Base-by-base conservation (phyloP, 352 stramenopile genomes). In the Phytophthora palmivora region DNA sequence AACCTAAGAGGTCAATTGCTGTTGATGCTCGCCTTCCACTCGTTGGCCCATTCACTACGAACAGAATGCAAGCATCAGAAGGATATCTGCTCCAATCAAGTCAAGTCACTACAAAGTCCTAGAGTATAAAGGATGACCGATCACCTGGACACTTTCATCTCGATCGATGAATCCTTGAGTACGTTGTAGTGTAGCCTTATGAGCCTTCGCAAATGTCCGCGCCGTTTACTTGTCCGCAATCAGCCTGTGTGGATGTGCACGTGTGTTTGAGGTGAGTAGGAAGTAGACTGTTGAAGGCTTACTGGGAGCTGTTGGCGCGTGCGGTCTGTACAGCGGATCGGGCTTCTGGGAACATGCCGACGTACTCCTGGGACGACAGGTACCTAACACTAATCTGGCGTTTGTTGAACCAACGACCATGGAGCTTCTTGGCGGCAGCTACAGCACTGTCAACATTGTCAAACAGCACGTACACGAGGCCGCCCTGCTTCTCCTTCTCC, bases 371-470 rank as follows among this genome's bases (percentile, higher is more conserved):
- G 52, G 83, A 82, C 45, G 87, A 91, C 59, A 95, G 63, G 70
- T 89, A 95, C 62, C 87, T 78, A 42, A 96, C 84, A 60, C 84
- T 93, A 63, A 97, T 94, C 72, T 96, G 88, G 24, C 91, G 84
- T 70, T 92, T 83, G 66, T 92, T 96, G 67, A 97, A 97, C 88
- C 88, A 97, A 18, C 91, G 89, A 8, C 89, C 91, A 50, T 97
- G 84, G 3, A 97, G 69, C 47, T 84, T 82, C 62, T 90, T 79
- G 28, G 87, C 86, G 1, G 87, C 84, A 22, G 78, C 52, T n/a
- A 80, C 69, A 15, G 83, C 85, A 41, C 76, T 82, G 36, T 43
- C 41, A 10, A 84, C 53, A 16, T 74, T 80, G 39, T 75, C 82
- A 64, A 97, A 97, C 37, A 96, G 75, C 48, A 97, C 75, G 68